Evolutionary conservation across 2,329 filamentous ascomycete species (phyloP), one percentile per base, ranked within the genome.

Genomic region (Aureobasidium uvarum): DNA sequence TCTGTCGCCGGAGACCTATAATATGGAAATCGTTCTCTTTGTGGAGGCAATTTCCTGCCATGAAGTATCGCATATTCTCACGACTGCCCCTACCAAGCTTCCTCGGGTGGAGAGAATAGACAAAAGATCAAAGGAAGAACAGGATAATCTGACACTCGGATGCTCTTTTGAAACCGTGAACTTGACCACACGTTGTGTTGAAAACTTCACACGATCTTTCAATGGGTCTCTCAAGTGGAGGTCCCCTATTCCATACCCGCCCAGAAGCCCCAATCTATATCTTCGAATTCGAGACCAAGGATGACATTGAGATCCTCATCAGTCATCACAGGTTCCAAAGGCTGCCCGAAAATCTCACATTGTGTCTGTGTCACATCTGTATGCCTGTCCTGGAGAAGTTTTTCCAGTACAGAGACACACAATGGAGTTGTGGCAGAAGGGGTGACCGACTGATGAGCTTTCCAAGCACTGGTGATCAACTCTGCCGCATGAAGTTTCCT

Each of bases 241-340:
- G 11, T 14, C 16, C 18, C 25, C 38, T 59, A 59, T n/a, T 45
- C 45, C 23, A 51, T 51, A 6, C 58, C 46, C 3, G 45, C 60
- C 65, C 65, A 67, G 45, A 56, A 60, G 0, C 50, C 46, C 65
- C 65, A 67, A 33, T 67, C 65, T 16, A 67, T 67, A 25, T 64
- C 52, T 16, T 67, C 48, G 31, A 67, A 64, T 16, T 67, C 65
- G n/a, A 64, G 41, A 16, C 45, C 48, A 2, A 41, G 48, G 13
- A 56, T 51, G 6, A 23, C 39, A 41, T 41, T 41, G 10, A 64
- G 45, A 25, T 59, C 65, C 6, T 31, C 25, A 36, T 58, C 65
- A 2, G 50, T 41, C 51, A 48, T 41, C 1, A 62, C 36, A 10
- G 58, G 58, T 8, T 51, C 45, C 8, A 62, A 14, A 11, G 23